A percentile compares a stretch with the other conserved stretches of the same genome.
phyloP scores from a whole-genome alignment of 441 rosid genomes.

The Macaranga tanarius region DNA sequence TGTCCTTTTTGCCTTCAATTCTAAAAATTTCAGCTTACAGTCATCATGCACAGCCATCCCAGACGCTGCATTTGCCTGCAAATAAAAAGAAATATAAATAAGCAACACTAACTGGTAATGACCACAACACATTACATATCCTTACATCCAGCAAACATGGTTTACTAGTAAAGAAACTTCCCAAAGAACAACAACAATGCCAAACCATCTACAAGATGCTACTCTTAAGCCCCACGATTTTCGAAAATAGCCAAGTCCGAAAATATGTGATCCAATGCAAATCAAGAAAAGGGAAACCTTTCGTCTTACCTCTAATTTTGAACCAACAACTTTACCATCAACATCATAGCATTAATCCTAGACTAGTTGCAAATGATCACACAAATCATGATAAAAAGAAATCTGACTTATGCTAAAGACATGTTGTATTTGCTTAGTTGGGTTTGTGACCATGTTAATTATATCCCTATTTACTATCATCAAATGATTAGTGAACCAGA shows the following conservation, averaged over 20 bases:
- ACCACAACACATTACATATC: background rate
- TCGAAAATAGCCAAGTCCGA: background rate
- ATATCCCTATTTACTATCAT: too few species aligned
- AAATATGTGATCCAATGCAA: background rate
- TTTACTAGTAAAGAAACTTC: background rate
- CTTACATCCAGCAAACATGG: too few species aligned
- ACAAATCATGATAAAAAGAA: too few species aligned
- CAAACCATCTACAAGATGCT: background rate
- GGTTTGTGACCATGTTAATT: too few species aligned
- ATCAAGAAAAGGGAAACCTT: background rate
- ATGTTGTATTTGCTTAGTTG: too few species aligned
- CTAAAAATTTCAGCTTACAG: constrained; percentile 61
- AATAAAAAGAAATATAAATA: background rate
- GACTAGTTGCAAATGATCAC: too few species aligned
- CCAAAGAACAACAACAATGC: background rate
- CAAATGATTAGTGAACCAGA: too few species aligned
- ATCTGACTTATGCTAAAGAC: too few species aligned
- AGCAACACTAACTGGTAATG: background rate
- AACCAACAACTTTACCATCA: too few species aligned
- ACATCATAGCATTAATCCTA: too few species aligned
- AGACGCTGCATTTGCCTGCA: constrained; percentile 54
- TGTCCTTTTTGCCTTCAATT: constrained; percentile 61
- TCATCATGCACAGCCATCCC: constrained; percentile 70
- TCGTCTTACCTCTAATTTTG: too few species aligned
- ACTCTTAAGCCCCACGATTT: background rate